Conservation (phyloP, 2,329 filamentous ascomycete genomes). For the Clonostachys rosea region DNA sequence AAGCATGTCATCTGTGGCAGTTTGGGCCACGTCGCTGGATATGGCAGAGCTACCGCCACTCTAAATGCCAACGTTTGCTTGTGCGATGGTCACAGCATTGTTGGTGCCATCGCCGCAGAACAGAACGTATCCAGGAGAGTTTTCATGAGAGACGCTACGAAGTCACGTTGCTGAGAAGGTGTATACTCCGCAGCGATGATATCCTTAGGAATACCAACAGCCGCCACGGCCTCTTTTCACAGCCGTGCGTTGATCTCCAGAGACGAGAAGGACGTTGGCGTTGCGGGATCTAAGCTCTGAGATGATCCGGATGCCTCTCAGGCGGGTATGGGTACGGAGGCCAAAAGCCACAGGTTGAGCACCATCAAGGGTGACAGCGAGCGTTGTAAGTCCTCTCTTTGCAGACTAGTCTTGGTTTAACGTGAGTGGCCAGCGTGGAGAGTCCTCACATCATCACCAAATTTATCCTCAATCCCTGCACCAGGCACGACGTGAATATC, state of each 20-base stretch:
- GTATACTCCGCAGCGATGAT: slow-evolving; percentile 40
- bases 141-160: slow-evolving; percentile 34
- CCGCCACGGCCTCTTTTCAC: slow-evolving; percentile 40
- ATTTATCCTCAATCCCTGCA: slow-evolving; percentile 27
- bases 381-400: slow-evolving; percentile 13
- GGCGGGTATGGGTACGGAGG: slow-evolving; percentile 28
- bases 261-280: slow-evolving; percentile 48
- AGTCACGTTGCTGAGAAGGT: slow-evolving; percentile 48
- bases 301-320: slow-evolving; percentile 37
- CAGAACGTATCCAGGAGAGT: slow-evolving; percentile 29
- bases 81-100: slow-evolving; percentile 55
- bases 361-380: slow-evolving; percentile 15
- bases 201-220: slow-evolving; percentile 15
- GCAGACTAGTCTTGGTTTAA: slow-evolving; percentile 28
- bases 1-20: slow-evolving; percentile 53
- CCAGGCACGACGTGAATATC: slow-evolving; percentile 31
- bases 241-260: slow-evolving; percentile 46
- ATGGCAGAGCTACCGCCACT: slow-evolving; percentile 35
- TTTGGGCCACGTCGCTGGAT: slow-evolving; percentile 46
- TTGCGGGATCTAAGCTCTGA: slow-evolving; percentile 33
- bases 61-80: slow-evolving; percentile 55
- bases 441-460: slow-evolving; percentile 8
- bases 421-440: slow-evolving; percentile 38
- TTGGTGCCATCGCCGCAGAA: slow-evolving; percentile 63
- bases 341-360: slow-evolving; percentile 40